Evolutionary conservation across 1,284 basidiomycete species (phyloP).

Genomic region (Rhodotorula sp.): DNA sequence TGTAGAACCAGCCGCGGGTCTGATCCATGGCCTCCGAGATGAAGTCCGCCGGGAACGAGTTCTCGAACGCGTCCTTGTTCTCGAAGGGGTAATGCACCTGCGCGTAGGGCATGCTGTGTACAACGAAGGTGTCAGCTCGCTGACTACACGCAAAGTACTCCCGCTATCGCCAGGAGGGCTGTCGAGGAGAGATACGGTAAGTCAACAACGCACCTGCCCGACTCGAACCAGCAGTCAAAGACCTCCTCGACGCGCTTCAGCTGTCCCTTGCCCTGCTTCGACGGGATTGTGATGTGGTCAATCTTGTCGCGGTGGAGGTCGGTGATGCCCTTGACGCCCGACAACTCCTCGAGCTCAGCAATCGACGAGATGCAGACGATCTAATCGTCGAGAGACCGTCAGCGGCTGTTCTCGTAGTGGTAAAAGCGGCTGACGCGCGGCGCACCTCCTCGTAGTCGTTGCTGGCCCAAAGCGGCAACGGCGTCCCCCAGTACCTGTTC

Average conservation of each 20-base stretch:
- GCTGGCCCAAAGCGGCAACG: conserved; percentile 93
- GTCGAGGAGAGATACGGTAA: neutral
- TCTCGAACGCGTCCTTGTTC: conserved; percentile 78
- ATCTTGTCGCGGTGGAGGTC: conserved; percentile 94
- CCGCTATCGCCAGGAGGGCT: neutral
- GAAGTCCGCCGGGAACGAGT: conserved; percentile 93
- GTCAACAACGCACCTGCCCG: conserved; percentile 69
- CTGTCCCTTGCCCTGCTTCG: conserved; percentile 79
- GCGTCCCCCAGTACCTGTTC: conserved; percentile 99
- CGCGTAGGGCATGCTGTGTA: conserved; percentile 90
- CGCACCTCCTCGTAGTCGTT: conserved; percentile 86
- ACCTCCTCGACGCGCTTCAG: conserved; percentile 92
- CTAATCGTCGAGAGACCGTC: conserved; percentile 51
- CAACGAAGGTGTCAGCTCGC: too few relatives aligned
- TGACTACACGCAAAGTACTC: neutral
- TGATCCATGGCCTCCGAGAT: conserved; percentile 83
- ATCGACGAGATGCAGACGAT: conserved; percentile 86
- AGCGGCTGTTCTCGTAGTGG: neutral
- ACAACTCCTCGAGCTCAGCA: conserved; percentile 80
- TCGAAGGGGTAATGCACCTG: conserved; percentile 98
- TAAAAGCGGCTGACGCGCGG: neutral
- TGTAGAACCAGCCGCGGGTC: conserved; percentile 93
- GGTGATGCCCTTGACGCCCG: conserved; percentile 80
- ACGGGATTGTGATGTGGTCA: conserved; percentile 95
- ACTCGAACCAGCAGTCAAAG: conserved; percentile 99